phyloP scores from a whole-genome alignment of 495 filamentous ascomycete species.

The Pyrenula aspistea region DNA sequence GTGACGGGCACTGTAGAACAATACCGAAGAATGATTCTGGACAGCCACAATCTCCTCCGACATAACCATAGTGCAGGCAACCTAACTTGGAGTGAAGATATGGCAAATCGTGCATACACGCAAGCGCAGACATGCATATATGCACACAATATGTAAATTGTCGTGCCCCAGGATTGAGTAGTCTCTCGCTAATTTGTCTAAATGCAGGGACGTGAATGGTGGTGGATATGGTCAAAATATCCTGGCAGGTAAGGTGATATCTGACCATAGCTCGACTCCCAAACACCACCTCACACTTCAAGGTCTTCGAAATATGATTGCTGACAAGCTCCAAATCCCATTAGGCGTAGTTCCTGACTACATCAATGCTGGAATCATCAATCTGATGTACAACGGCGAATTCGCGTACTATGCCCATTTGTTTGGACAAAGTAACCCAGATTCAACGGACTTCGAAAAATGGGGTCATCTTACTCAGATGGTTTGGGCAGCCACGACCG shows the following conservation, averaged over 20 bases:
- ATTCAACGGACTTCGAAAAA: conserved; percentile 48
- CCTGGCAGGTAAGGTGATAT: conserved; percentile 23
- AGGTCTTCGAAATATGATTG: too few species aligned
- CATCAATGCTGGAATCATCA: conserved; percentile 52
- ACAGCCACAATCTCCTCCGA: conserved; percentile 80
- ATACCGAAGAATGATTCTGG: conserved; percentile 21
- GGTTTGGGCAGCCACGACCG: conserved; percentile 62
- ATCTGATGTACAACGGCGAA: conserved; percentile 80
- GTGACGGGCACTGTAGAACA: not conserved
- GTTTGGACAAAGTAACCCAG: conserved; percentile 32
- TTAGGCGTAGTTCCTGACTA: conserved; percentile 30
- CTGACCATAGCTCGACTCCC: too few species aligned
- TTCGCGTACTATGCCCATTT: conserved; percentile 31
- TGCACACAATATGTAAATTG: conserved; percentile 60
- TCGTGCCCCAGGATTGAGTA: conserved; percentile 5
- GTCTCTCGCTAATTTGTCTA: conserved; percentile 1
- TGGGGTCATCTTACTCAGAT: conserved; percentile 91
- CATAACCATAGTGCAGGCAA: conserved; percentile 62
- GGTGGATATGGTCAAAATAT: conserved; percentile 83
- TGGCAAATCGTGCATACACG: conserved; percentile 47
- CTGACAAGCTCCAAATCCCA: too few species aligned
- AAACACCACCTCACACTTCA: too few species aligned
- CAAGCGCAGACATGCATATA: conserved; percentile 53
- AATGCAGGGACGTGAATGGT: conserved; percentile 27
- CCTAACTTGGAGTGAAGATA: conserved; percentile 48